Base-by-base conservation (phyloP, 176 grass and related monocot genomes). In the Oryza australiensis region DNA sequence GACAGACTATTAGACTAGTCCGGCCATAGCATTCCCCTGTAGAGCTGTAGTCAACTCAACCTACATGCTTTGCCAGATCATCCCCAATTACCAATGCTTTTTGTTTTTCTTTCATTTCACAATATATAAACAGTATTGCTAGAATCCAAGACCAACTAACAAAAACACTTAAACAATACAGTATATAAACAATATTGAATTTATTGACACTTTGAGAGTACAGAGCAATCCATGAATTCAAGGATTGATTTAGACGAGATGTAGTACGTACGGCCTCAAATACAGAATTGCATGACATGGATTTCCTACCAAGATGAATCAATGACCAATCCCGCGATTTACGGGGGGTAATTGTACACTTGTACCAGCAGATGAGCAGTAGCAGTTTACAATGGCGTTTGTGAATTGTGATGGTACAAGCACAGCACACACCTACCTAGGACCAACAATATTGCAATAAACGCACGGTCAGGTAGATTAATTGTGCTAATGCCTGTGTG, bases 1-100 rank as follows among this genome's bases (percentile, higher is more conserved):
- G 38, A 40, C 38, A 43, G 1, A 43, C 27, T 5, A 1, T 1
- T 66, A 53, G 48, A 37, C 7, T 59, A 73, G 37, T 16, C 55
- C 62, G 28, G 28, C 22, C 70, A 15, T 46, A 20, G 22, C 67
- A 42, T 74, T 72, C 42, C 38, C n/a, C 13, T 70, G 46, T 62
- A 45, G 65, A 41, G 30, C 12, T 22, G 35, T 18, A 63, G 55
- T 64, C 62, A 83, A 53, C 70, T 59, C 72, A 82, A 48, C 57
- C 5, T 49, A 35, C 9, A 33, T 37, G 30, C 32, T 15, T 10
- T 62, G 49, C 48, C 3, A 7, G 29, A 38, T n/a, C 12, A 43
- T 40, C 55, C 3, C 30, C 51, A 73, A 48, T 73, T 64, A 24
- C 48, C 30, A 5, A 66, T 55, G 15, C 6, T 55, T 55, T 55